These are phyloP conservation scores for Basipetospora chlamydospora DNA, from an alignment of 2,329 filamentous ascomycete genomes.

Conservation along the genomic window DNA sequence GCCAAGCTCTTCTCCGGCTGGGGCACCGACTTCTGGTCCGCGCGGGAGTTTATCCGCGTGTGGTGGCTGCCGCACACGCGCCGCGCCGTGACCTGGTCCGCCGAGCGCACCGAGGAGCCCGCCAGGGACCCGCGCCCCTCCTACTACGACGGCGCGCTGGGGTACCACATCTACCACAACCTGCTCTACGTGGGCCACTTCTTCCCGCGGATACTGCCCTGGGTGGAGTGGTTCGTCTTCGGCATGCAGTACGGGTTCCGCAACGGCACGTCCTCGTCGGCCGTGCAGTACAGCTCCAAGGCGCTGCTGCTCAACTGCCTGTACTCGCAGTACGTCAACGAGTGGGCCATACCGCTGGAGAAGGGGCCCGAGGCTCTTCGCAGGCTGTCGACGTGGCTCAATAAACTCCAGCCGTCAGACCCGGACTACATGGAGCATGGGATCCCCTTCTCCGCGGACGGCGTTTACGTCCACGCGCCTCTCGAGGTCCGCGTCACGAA, in stretches of 20 bases:
- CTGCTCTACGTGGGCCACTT: slow-evolving; percentile 69
- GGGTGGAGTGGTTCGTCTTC: slow-evolving; percentile 92
- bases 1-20: slow-evolving; percentile 55
- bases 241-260: slow-evolving; percentile 93
- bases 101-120: slow-evolving; percentile 57
- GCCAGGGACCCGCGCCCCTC: slow-evolving; percentile 43
- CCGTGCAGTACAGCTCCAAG: slow-evolving; percentile 63
- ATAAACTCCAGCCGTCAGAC: slow-evolving; percentile 46
- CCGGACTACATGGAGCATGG: slow-evolving; percentile 45
- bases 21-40: slow-evolving; percentile 63
- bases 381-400: slow-evolving; percentile 76
- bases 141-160: slow-evolving; percentile 71
- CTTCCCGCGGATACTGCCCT: slow-evolving; percentile 65
- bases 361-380: slow-evolving; percentile 77
- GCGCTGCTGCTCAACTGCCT: slow-evolving; percentile 93
- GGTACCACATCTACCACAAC: slow-evolving; percentile 85
- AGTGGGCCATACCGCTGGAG: slow-evolving; percentile 83
- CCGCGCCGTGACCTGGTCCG: slow-evolving; percentile 77
- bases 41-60: slow-evolving; percentile 77
- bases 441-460: slow-evolving; percentile 70
- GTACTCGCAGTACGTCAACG: slow-evolving; percentile 97
- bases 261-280: slow-evolving; percentile 51
- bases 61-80: slow-evolving; percentile 97
- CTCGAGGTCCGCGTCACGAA: slow-evolving; percentile 82
- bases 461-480: slow-evolving; percentile 75